These are phyloP conservation scores for Fusarium chlamydosporum DNA, from an alignment of 2,329 filamentous ascomycete genomes.

Conservation along the genomic window DNA sequence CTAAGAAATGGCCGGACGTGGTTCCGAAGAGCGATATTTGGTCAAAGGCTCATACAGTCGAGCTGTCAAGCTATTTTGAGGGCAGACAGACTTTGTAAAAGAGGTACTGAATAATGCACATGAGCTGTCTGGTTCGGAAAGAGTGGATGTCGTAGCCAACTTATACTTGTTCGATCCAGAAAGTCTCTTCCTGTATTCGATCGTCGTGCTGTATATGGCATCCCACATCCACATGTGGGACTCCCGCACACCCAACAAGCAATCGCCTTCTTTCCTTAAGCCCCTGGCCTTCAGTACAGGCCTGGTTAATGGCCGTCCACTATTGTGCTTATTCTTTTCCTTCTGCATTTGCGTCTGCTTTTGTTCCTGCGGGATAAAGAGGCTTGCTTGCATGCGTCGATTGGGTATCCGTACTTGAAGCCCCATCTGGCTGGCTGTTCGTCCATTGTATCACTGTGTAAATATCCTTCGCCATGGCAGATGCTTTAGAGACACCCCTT, in stretches of 20 bases:
- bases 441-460: constrained; percentile 45
- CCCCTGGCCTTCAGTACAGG: constrained; percentile 35
- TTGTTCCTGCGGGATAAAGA: constrained; percentile 56
- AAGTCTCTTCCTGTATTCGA: constrained; percentile 28
- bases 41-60: not conserved
- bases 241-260: constrained; percentile 52
- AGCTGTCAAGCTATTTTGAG: constrained; percentile 2
- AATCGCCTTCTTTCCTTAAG: constrained; percentile 41
- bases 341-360: constrained; percentile 31
- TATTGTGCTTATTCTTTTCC: constrained; percentile 48
- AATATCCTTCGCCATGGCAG: constrained; percentile 32
- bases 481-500: constrained; percentile 31
- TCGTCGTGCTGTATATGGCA: constrained; percentile 49
- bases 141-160: constrained; percentile 55
- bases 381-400: constrained; percentile 54
- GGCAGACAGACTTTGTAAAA: constrained; percentile 4
- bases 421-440: constrained; percentile 53
- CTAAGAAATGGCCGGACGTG: not conserved
- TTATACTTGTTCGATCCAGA: constrained; percentile 56
- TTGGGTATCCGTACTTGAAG: constrained; percentile 59
- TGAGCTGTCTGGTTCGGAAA: constrained; percentile 32
- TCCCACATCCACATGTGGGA: constrained; percentile 52
- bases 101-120: constrained; percentile 19
- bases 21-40: not conserved
- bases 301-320: constrained; percentile 40